Conservation (phyloP, 331 rosid genomes). For the Malus hybrid region DNA sequence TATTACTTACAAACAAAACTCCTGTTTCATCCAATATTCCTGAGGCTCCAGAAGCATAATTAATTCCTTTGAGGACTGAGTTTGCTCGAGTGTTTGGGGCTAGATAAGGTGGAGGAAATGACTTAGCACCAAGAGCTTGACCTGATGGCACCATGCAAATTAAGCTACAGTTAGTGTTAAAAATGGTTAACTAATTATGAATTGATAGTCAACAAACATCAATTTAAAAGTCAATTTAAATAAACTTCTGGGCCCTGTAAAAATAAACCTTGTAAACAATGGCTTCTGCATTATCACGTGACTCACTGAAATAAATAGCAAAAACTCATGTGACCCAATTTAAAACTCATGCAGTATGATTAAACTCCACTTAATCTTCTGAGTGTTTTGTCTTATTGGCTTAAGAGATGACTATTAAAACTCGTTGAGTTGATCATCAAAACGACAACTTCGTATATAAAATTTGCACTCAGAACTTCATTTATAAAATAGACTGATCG, state of each 20-base stretch:
- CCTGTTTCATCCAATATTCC: constrained; percentile 45
- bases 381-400: too few species aligned
- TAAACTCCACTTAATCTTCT: background rate
- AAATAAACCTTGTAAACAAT: background rate
- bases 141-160: constrained; percentile 9
- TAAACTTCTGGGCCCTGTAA: background rate
- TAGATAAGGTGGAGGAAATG: constrained; percentile 45
- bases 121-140: constrained; percentile 37
- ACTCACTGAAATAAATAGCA: background rate
- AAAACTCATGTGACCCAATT: background rate
- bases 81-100: constrained; percentile 34
- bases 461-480: background rate
- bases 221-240: background rate
- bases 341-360: background rate
- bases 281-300: background rate
- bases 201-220: background rate
- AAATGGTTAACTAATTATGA: background rate
- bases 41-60: constrained; percentile 49
- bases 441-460: background rate
- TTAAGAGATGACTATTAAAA: background rate
- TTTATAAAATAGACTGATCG: background rate
- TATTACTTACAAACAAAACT: constrained; percentile 25
- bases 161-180: background rate
- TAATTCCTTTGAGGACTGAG: constrained; percentile 29
- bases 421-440: background rate